A percentile compares a stretch with the other conserved stretches of the same genome.
Conservation (phyloP, 1,284 basidiomycete genomes). For the Inonotus obliquus region DNA sequence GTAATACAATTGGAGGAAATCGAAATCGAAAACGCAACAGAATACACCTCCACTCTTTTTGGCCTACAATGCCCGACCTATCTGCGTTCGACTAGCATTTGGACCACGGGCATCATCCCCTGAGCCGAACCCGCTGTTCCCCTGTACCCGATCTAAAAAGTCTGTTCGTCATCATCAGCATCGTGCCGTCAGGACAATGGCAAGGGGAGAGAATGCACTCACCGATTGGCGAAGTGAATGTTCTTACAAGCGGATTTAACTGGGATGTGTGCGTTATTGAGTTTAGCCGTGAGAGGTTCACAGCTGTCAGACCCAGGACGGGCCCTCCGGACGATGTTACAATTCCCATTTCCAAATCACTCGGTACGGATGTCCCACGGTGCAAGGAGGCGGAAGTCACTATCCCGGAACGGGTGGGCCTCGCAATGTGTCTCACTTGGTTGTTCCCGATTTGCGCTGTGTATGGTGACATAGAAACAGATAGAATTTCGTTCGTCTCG, state of each 20-base stretch:
- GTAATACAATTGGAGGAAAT: no score
- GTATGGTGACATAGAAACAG: neutral
- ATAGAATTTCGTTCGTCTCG: neutral
- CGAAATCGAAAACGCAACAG: no score
- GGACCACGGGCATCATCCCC: neutral
- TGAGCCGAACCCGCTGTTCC: neutral
- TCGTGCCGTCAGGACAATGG: neutral
- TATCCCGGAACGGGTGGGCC: neutral
- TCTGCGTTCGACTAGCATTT: neutral
- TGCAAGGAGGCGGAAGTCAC: neutral
- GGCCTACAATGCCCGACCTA: neutral
- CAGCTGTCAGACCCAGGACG: conserved; percentile 5
- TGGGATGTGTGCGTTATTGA: neutral
- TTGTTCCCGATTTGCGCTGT: neutral
- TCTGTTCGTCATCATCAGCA: neutral
- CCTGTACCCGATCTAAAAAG: neutral
- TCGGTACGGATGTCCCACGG: neutral
- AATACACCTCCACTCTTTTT: no score
- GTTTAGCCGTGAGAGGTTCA: conserved; percentile 13
- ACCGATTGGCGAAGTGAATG: conserved; percentile 15
- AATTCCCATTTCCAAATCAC: neutral
- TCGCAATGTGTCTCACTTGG: neutral
- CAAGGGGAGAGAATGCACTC: neutral
- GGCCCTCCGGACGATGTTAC: neutral
- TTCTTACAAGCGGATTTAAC: conserved; percentile 13